Conservation (phyloP, 23 red algal species). For the Gracilaria vermiculophylla region DNA sequence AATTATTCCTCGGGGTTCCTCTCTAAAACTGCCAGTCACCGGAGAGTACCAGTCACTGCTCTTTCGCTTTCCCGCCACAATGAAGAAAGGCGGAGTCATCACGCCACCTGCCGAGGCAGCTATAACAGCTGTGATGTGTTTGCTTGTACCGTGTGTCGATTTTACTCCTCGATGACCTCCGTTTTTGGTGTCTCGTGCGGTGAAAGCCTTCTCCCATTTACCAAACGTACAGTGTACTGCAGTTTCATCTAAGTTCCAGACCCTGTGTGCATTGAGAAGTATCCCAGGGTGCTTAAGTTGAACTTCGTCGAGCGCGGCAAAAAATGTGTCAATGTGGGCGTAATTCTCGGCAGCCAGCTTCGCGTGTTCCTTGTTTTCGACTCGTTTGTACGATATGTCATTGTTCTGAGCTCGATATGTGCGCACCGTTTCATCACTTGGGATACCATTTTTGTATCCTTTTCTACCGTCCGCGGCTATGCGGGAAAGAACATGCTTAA, state of each 20-base stretch:
- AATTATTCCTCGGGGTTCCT: neutral
- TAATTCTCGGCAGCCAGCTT: neutral
- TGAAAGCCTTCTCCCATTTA: neutral
- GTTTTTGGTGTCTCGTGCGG: neutral
- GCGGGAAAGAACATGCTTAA: constrained; percentile 33
- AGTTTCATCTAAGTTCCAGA: constrained; percentile 16
- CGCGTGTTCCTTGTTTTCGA: neutral
- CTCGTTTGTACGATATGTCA: neutral
- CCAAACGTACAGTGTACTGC: neutral
- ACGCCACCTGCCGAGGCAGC: neutral
- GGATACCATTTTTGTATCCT: constrained; percentile 12
- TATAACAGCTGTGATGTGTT: constrained; percentile 10
- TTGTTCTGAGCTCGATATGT: neutral
- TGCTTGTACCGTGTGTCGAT: neutral
- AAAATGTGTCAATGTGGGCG: neutral
- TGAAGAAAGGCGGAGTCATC: neutral
- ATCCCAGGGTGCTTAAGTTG: neutral
- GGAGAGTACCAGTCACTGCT: neutral
- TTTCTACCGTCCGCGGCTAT: constrained; percentile 4
- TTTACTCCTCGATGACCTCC: constrained; percentile 6
- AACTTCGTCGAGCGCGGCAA: neutral
- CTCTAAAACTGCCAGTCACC: too few species aligned
- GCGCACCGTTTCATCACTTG: neutral
- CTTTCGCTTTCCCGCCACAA: neutral
- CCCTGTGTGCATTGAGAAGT: neutral